Evolutionary conservation across 805 yeast genomes (phyloP), one percentile per base, ranked within the genome.

Genomic region (Candida montana): DNA sequence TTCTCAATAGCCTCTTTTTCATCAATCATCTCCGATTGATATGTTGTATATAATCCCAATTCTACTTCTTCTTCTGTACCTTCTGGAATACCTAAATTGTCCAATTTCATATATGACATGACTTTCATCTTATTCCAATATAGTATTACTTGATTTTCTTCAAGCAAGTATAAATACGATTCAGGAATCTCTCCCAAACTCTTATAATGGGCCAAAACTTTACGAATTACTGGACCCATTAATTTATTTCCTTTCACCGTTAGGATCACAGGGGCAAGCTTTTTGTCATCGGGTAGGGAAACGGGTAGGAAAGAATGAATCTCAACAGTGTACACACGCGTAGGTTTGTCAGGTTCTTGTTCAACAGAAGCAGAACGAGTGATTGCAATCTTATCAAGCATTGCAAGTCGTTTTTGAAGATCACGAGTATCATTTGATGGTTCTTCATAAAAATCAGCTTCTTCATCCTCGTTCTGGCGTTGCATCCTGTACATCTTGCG

Each of bases 61-160:
- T 43, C 44, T 4, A 56, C 36, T 5, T 19, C 20, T 15, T 23
- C 39, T 27, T 20, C n/a, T n/a, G n/a, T 13, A 21, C 15, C 48
- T 4, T 21, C 37, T 3, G 46, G 42, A 3, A 57, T 31, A 8
- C 40, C 40, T 19, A 61, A 40, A 7, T 49, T 41, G 15, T 49
- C 54, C 1, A 58, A 50, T 26, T 41, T 58, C 59, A 56, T 57
- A 21, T 44, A 53, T 2, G 54, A 52, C 13, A 37, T 24, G 9
- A 61, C 27, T 27, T 38, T 42, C 16, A 54, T 38, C 2, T 46
- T 50, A 5, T 56, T 50, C 55, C 56, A 55, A 19, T 46, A 36
- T 12, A 61, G 41, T 1, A 44, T 35, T 1, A 54, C 55, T 3
- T 35, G 27, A 4, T 43, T 46, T 1, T 48, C 38, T 2, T 31